Conservation (phyloP, 192 early-diverging fungal genomes). For the Rhizophlyctis rosea region DNA sequence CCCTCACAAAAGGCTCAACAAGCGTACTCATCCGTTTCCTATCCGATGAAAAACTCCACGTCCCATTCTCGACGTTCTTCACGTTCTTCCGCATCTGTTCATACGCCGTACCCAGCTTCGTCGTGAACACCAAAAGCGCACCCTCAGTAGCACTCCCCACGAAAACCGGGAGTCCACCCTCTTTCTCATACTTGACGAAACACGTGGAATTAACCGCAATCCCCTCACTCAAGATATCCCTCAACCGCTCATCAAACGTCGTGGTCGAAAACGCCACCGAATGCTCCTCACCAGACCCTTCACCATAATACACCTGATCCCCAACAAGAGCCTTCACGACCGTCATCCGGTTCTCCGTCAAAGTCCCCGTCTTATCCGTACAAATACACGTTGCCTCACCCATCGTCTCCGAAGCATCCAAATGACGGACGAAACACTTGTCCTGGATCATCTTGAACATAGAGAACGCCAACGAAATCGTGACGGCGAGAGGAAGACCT, state of each 20-base stretch:
- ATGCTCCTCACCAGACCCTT: conserved; percentile 50
- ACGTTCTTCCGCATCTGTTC: conserved; percentile 33
- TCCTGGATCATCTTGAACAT: conserved; percentile 69
- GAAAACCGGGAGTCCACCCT: conserved; percentile 37
- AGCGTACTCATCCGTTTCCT: conserved; percentile 58
- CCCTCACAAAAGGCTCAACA: conserved; percentile 20
- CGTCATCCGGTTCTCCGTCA: conserved; percentile 64
- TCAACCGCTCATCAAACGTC: conserved; percentile 33
- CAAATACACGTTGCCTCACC: conserved; percentile 62
- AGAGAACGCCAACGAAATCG: conserved; percentile 55
- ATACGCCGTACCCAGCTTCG: conserved; percentile 48
- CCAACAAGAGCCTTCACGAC: conserved; percentile 50
- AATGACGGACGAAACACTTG: conserved; percentile 61
- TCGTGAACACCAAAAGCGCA: conserved; percentile 47
- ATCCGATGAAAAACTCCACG: conserved; percentile 56
- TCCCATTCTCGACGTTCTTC: conserved; percentile 49
- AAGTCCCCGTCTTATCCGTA: conserved; percentile 62
- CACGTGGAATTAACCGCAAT: conserved; percentile 55
- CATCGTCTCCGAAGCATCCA: conserved; percentile 64
- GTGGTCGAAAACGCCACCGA: conserved; percentile 31
- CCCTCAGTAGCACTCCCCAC: conserved; percentile 61
- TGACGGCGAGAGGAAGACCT: conserved; percentile 64
- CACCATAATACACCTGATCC: conserved; percentile 45
- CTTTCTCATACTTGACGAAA: conserved; percentile 51
- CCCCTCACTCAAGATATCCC: conserved; percentile 39